A percentile compares a stretch with the other conserved stretches of the same genome.
Conservation (phyloP, 2,329 filamentous ascomycete species). For the Didymella keratinophila region DNA sequence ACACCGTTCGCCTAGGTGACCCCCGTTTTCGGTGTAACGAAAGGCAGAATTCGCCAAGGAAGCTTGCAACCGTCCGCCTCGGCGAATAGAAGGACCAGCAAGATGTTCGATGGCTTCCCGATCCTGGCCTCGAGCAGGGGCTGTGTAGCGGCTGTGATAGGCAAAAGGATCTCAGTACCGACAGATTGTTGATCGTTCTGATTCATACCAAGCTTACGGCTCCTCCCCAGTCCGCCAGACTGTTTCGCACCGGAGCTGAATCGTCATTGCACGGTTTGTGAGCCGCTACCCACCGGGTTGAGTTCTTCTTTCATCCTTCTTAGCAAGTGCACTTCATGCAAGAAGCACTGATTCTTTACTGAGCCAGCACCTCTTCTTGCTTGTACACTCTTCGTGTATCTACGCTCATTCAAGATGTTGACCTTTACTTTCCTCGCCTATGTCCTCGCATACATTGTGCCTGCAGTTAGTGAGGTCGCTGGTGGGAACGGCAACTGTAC, state of each 20-base stretch:
- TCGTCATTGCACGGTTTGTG: constrained; percentile 1
- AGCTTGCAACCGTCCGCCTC: constrained; percentile 7
- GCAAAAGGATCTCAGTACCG: not conserved
- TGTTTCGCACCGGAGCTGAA: not conserved
- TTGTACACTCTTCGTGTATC: constrained; percentile 3
- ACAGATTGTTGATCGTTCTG: constrained; percentile 11
- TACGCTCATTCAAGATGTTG: constrained; percentile 28
- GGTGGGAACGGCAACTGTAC: constrained; percentile 47
- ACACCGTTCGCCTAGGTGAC: not conserved
- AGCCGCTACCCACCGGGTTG: constrained; percentile 8
- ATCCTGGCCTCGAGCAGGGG: constrained; percentile 8
- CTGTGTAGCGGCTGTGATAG: constrained; percentile 5
- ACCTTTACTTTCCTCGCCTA: constrained; percentile 19
- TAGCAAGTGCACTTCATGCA: not conserved
- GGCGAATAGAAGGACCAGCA: constrained; percentile 1
- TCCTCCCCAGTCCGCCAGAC: constrained; percentile 12
- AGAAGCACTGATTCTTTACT: not conserved
- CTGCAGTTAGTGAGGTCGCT: constrained; percentile 29
- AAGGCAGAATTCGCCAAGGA: constrained; percentile 3
- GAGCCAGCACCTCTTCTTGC: not conserved
- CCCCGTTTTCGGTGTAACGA: constrained; percentile 1
- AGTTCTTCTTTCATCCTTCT: constrained; percentile 1
- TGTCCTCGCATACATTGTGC: constrained; percentile 26
- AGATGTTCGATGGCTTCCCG: not conserved
- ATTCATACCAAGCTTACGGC: constrained; percentile 10